These are phyloP conservation scores for Didymella segeticola DNA, from an alignment of 2,329 filamentous ascomycete genomes.

Conservation along the genomic window DNA sequence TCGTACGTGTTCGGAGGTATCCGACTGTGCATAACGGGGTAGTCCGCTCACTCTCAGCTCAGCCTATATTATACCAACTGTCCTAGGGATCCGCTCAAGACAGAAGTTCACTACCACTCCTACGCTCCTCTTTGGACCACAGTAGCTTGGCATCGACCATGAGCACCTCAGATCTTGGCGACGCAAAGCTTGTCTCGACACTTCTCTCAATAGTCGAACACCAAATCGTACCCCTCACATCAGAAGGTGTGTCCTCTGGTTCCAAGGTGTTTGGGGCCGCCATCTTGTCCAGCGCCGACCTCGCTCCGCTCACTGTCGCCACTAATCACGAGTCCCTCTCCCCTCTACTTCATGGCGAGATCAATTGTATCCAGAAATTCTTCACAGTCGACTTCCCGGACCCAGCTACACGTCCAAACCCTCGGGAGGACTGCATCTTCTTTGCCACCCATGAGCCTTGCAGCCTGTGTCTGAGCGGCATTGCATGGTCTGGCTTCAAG, in stretches of 20 bases:
- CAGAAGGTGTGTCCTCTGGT: conserved; percentile 58
- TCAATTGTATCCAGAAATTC: conserved; percentile 67
- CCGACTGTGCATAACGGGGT: neutral
- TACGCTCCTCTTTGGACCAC: neutral
- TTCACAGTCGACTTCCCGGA: conserved; percentile 49
- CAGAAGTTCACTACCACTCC: neutral
- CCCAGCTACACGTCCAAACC: conserved; percentile 49
- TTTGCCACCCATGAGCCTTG: conserved; percentile 67
- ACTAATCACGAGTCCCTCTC: conserved; percentile 64
- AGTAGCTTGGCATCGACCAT: neutral
- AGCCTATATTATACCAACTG: neutral
- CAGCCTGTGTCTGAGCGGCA: conserved; percentile 64
- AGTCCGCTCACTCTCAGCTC: neutral
- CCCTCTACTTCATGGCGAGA: conserved; percentile 65
- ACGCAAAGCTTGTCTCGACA: neutral
- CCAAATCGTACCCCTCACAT: conserved; percentile 60
- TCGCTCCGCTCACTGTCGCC: conserved; percentile 57
- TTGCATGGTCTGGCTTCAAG: conserved; percentile 64
- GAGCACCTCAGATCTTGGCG: neutral
- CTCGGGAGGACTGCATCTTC: conserved; percentile 61
- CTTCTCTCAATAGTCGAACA: conserved; percentile 40
- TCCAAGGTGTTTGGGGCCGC: conserved; percentile 66
- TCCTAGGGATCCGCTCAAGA: neutral
- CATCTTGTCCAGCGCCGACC: conserved; percentile 54
- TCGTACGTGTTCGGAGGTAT: neutral